These are phyloP conservation scores for Kokia cookei DNA, from an alignment of 441 rosid genomes.

Conservation along the genomic window DNA sequence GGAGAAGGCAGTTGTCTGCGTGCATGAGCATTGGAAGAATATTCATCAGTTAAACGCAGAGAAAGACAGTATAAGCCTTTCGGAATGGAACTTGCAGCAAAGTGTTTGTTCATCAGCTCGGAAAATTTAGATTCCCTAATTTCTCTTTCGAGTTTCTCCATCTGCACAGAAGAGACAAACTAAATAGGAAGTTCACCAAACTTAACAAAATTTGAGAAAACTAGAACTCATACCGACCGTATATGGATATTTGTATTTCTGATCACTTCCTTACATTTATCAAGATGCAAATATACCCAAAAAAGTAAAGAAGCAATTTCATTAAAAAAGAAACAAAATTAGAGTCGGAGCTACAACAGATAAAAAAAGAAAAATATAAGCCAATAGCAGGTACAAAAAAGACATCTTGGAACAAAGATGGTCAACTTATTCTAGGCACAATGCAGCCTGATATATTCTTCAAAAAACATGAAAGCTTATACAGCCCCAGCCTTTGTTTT, in stretches of 20 bases:
- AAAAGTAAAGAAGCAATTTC: not conserved
- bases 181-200: not conserved
- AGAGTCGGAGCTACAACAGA: not conserved
- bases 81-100: slow-evolving; percentile 97
- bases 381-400: not conserved
- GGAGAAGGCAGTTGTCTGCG: slow-evolving; percentile 98
- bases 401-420: not conserved
- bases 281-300: not conserved
- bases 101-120: slow-evolving; percentile 96
- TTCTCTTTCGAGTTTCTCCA: slow-evolving; percentile 87
- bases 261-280: not conserved
- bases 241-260: not conserved
- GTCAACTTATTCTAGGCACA: not conserved
- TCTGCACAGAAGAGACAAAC: slow-evolving; percentile 37
- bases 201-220: not conserved
- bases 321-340: not conserved
- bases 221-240: not conserved
- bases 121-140: slow-evolving; percentile 83
- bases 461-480: not conserved
- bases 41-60: slow-evolving; percentile 90
- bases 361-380: not conserved
- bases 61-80: slow-evolving; percentile 97
- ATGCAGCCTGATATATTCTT: not conserved
- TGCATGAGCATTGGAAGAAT: slow-evolving; percentile 97
- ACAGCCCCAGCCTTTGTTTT: not conserved